A percentile compares a stretch with the other conserved stretches of the same genome.
Conservation (phyloP, 2,329 filamentous ascomycete species). For the Septoria linicola region DNA sequence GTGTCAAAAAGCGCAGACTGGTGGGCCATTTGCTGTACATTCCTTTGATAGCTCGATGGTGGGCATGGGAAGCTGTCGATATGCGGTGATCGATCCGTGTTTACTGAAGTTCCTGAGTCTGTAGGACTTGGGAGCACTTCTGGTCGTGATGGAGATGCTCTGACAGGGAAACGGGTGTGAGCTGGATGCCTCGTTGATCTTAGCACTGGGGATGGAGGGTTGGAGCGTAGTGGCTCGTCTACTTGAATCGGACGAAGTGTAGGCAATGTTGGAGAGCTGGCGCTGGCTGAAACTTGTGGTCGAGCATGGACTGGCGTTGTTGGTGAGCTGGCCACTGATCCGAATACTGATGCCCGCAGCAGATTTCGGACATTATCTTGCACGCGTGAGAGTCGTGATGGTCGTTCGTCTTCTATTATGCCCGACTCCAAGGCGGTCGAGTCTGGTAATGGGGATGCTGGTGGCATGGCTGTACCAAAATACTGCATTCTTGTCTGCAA, state of each 20-base stretch:
- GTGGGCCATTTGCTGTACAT: slow-evolving; percentile 26
- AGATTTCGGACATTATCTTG: slow-evolving; percentile 39
- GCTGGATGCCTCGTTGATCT: slow-evolving; percentile 6
- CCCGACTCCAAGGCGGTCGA: slow-evolving; percentile 36
- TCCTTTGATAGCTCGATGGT: slow-evolving; percentile 24
- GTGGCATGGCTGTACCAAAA: slow-evolving; percentile 18
- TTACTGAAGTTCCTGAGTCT: slow-evolving; percentile 13
- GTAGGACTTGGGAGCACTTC: slow-evolving; percentile 26
- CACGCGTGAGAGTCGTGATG: slow-evolving; percentile 31
- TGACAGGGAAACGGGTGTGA: slow-evolving; percentile 10
- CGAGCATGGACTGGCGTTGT: slow-evolving; percentile 21
- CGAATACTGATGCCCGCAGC: slow-evolving; percentile 34
- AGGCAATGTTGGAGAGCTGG: slow-evolving; percentile 1
- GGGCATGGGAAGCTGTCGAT: slow-evolving; percentile 24
- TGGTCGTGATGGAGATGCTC: slow-evolving; percentile 3
- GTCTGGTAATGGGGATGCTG: slow-evolving; percentile 33
- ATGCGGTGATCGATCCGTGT: slow-evolving; percentile 1
- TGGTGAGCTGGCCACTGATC: slow-evolving; percentile 25
- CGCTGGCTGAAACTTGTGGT: slow-evolving; percentile 3
- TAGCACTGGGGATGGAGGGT: slow-evolving; percentile 11
- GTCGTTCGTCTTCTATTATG: slow-evolving; percentile 34
- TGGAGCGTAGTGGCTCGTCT: slow-evolving; percentile 18
- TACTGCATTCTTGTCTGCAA: slow-evolving; percentile 12
- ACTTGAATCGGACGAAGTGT: slow-evolving; percentile 4
- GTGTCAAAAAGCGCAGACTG: slow-evolving; percentile 33